Evolutionary conservation across 768 basidiomycete species (phyloP).

Genomic region (Botryobasidium botryosum): DNA sequence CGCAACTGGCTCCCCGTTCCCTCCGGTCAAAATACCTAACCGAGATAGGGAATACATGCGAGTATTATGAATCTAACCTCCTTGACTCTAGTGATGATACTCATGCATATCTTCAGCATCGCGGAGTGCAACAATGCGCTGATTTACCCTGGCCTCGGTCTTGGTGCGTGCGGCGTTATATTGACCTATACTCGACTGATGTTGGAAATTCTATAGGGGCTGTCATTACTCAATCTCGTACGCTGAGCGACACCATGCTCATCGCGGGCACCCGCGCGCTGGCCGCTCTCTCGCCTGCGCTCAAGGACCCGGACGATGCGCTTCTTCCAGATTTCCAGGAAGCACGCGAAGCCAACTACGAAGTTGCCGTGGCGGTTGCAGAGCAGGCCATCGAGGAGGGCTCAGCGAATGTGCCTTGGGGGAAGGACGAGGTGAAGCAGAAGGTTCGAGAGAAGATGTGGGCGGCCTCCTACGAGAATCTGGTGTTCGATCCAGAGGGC

Average conservation of each 20-base stretch:
- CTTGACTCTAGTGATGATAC: background rate
- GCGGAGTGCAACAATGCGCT: constrained; percentile 67
- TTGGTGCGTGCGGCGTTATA: constrained; percentile 26
- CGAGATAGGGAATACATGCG: constrained; percentile 47
- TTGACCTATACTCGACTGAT: background rate
- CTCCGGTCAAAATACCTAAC: constrained; percentile 44
- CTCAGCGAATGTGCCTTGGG: constrained; percentile 40
- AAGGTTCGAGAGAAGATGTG: constrained; percentile 37
- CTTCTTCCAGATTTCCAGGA: constrained; percentile 65
- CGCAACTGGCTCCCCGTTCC: constrained; percentile 76
- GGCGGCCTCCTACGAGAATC: constrained; percentile 48
- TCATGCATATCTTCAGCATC: constrained; percentile 27
- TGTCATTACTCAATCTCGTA: constrained; percentile 44
- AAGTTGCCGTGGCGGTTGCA: constrained; percentile 68
- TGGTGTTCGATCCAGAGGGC: constrained; percentile 44
- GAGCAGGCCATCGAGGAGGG: constrained; percentile 65
- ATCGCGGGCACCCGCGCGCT: constrained; percentile 55
- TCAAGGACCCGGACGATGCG: constrained; percentile 48
- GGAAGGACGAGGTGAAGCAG: constrained; percentile 36
- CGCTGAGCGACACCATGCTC: constrained; percentile 74
- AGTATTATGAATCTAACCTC: constrained; percentile 15
- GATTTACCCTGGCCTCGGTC: constrained; percentile 74
- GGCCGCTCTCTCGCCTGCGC: constrained; percentile 57
- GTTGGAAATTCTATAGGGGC: constrained; percentile 18
- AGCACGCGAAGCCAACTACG: constrained; percentile 55